phyloP scores from a whole-genome alignment of 2,329 filamentous ascomycete species.

The Coniochaeta pulveracea region DNA sequence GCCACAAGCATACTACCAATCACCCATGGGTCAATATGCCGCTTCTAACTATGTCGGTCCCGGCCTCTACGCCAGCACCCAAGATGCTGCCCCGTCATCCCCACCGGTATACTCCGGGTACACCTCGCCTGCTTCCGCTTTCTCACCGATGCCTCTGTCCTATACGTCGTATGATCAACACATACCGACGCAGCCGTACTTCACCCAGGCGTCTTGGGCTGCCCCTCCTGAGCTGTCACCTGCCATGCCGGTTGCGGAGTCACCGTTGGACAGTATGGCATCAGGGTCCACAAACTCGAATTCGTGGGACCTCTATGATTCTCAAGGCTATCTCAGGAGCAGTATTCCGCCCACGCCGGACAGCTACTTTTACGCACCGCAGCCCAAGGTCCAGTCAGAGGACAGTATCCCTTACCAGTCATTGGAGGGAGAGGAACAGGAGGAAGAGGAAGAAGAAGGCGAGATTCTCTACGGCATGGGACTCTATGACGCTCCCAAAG shows the following conservation, averaged over 20 bases:
- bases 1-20: constrained; percentile 20
- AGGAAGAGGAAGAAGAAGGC: constrained; percentile 42
- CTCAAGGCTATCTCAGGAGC: constrained; percentile 28
- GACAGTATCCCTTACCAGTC: constrained; percentile 36
- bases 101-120: constrained; percentile 45
- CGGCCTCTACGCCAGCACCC: constrained; percentile 28
- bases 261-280: constrained; percentile 6
- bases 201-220: constrained; percentile 26
- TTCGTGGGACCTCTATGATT: constrained; percentile 33
- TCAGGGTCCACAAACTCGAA: constrained; percentile 12
- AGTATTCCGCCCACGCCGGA: constrained; percentile 50
- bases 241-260: background rate
- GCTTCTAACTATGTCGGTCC: constrained; percentile 28
- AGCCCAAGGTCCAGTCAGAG: constrained; percentile 33
- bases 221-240: constrained; percentile 9
- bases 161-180: constrained; percentile 26
- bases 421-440: constrained; percentile 25
- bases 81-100: constrained; percentile 38
- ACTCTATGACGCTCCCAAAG: constrained; percentile 60
- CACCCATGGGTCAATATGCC: constrained; percentile 23
- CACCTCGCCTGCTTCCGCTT: constrained; percentile 41
- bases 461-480: constrained; percentile 76
- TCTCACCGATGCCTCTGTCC: constrained; percentile 41
- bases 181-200: constrained; percentile 26
- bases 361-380: constrained; percentile 40